A percentile compares a stretch with the other conserved stretches of the same genome.
Conservation (phyloP, 2,329 filamentous ascomycete species). For the Scedosporium aurantiacum region DNA sequence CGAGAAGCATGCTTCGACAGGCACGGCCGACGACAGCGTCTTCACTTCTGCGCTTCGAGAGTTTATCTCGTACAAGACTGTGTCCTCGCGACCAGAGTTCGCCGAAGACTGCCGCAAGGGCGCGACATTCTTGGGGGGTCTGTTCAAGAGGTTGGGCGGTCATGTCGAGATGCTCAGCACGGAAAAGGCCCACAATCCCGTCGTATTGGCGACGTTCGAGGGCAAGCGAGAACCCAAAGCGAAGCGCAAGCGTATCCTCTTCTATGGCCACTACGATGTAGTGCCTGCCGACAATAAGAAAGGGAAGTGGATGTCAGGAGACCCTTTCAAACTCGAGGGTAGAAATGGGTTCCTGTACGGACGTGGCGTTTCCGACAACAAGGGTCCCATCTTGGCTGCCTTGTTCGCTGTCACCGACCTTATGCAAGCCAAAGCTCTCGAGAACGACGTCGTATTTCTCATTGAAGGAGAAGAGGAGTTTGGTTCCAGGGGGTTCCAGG, state of each 20-base stretch:
- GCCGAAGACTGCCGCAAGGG: constrained; percentile 87
- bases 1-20: constrained; percentile 26
- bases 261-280: constrained; percentile 98
- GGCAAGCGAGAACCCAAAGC: constrained; percentile 57
- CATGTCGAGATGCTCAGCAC: constrained; percentile 84
- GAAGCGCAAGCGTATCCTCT: constrained; percentile 74
- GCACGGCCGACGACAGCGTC: constrained; percentile 14
- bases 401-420: constrained; percentile 89
- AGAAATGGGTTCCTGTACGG: constrained; percentile 90
- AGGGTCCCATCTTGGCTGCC: constrained; percentile 88
- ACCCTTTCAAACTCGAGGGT: constrained; percentile 83
- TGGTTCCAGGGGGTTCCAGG: constrained; percentile 80
- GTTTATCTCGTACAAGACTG: constrained; percentile 84
- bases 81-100: constrained; percentile 78
- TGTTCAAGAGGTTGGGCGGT: constrained; percentile 88
- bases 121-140: constrained; percentile 76
- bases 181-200: constrained; percentile 68
- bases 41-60: constrained; percentile 65
- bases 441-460: constrained; percentile 82
- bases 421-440: constrained; percentile 69
- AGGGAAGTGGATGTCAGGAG: constrained; percentile 56
- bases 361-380: constrained; percentile 94
- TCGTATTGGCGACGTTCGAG: constrained; percentile 84
- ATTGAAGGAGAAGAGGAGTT: constrained; percentile 97
- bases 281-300: constrained; percentile 78